Percentiles rank a stretch among this genome's conserved stretches.
Evolutionary conservation across 2,329 filamentous ascomycete genomes (phyloP).

Genomic region (Fusarium goolgardi): DNA sequence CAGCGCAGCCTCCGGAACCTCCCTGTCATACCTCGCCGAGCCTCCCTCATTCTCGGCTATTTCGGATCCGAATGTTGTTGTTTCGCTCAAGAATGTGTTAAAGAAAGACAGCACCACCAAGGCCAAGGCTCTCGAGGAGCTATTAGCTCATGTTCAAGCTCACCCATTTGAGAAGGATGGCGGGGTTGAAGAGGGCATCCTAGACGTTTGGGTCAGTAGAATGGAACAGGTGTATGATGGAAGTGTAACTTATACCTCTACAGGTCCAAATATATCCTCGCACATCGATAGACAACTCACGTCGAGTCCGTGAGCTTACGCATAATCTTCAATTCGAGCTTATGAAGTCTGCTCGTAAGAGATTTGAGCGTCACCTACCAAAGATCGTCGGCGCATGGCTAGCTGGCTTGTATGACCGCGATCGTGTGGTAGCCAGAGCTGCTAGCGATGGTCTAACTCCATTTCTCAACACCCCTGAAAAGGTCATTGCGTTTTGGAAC

Average conservation of each 20-base stretch:
- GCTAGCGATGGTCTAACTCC: conserved; percentile 79
- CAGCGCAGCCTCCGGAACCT: conserved; percentile 58
- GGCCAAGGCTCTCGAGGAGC: conserved; percentile 87
- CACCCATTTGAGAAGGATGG: conserved; percentile 65
- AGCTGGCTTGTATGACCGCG: conserved; percentile 86
- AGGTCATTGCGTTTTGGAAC: conserved; percentile 79
- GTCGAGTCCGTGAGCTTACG: conserved; percentile 86
- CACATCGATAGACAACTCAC: conserved; percentile 87
- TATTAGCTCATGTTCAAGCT: conserved; percentile 72
- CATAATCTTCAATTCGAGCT: conserved; percentile 77
- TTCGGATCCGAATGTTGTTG: conserved; percentile 82
- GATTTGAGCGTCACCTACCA: conserved; percentile 83
- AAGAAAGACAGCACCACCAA: conserved; percentile 97
- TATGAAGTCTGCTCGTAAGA: conserved; percentile 75
- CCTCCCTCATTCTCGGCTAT: conserved; percentile 83
- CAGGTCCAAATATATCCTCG: conserved; percentile 89
- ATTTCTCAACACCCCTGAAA: conserved; percentile 84
- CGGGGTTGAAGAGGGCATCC: conserved; percentile 80
- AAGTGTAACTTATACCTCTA: conserved; percentile 19
- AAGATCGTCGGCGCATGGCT: conserved; percentile 90
- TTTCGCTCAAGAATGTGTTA: conserved; percentile 90
- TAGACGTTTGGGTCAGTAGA: conserved; percentile 82
- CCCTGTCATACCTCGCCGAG: conserved; percentile 87
- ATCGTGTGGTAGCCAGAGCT: conserved; percentile 79
- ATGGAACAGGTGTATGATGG: not conserved